Base-by-base conservation (phyloP, 345 rosid species). In the Arabidopsis arenosa region DNA sequence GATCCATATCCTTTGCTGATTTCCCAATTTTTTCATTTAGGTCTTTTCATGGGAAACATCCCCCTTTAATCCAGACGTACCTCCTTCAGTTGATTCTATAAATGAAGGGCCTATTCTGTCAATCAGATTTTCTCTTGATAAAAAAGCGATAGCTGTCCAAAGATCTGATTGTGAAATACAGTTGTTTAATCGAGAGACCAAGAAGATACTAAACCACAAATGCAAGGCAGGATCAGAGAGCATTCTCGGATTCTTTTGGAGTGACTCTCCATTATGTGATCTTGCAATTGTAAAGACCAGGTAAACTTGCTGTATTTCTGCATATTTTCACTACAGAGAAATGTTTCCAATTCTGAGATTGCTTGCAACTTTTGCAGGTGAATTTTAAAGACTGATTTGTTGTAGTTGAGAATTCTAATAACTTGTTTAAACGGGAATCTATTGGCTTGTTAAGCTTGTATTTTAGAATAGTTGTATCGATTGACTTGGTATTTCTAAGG, bases 191-290 rank as follows among this genome's bases (percentile, higher is more conserved):
- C 85, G 93, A 83, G 97, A 90, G 81, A 88, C 97, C 54, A 80
- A 85, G 73, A 84, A 87, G 79, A 84, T 78, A 75, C 85, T 87
- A 72, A 76, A 47, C 72, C 87, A 90, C 60, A 86, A 58, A 69
- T 89, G 91, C 85, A 90, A 76, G 78, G 64, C 89, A 59, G 98
- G 89, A 69, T 88, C 96, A 52, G 98, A 87, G 83, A 88, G 83
- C 76, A 85, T 95, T 78, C 83, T 95, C 61, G 98, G 99, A 59
- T 90, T 90, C 81, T 92, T 95, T 79, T 95, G 98, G 97, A 91
- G 94, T 18, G 99, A 95, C 83, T 90, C 96, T 82, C 90, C 94
- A 1, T 78, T 82, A 53, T 87, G 94, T 71, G 89, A 95, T 77
- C 80, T 95, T 75, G 98, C 88, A 17, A 77, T 93, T 64, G 90